These are phyloP conservation scores for Loxodes magnus DNA, from an alignment of 73 alveolate species.

Conservation along the genomic window DNA sequence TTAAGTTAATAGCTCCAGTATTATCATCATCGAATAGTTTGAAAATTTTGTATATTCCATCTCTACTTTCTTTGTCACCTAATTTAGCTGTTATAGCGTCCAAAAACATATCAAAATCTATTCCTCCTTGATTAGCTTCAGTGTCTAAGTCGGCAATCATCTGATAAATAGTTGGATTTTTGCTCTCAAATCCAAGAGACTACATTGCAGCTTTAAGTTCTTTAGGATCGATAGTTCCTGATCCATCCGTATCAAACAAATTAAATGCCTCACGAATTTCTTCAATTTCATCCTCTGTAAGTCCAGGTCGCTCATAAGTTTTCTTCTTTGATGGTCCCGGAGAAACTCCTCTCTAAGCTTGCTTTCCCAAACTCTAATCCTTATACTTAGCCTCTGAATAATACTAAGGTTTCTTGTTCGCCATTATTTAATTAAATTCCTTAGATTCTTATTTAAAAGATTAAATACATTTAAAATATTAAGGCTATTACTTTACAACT, in stretches of 20 bases:
- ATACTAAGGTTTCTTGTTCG: too few species aligned
- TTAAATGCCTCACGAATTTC: conserved; percentile 90
- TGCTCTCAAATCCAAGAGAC: conserved; percentile 69
- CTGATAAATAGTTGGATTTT: conserved; percentile 79
- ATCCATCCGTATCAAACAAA: conserved; percentile 76
- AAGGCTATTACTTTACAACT: too few species aligned
- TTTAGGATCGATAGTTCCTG: conserved; percentile 90
- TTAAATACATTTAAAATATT: too few species aligned
- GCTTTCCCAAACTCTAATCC: too few species aligned
- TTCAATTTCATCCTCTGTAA: conserved; percentile 72
- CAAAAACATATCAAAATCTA: conserved; percentile 84
- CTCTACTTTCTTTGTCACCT: conserved; percentile 58
- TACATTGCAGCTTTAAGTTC: conserved; percentile 91
- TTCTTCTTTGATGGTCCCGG: too few species aligned
- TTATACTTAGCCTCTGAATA: too few species aligned
- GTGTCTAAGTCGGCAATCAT: conserved; percentile 86
- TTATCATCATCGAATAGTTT: conserved; percentile 69
- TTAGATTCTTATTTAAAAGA: too few species aligned
- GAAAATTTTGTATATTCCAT: conserved; percentile 66
- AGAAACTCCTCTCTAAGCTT: too few species aligned
- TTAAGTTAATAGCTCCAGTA: conserved; percentile 49
- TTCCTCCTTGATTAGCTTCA: conserved; percentile 85
- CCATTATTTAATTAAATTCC: too few species aligned
- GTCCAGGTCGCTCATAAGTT: conserved; percentile 75
- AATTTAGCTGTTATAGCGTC: conserved; percentile 62